These are phyloP conservation scores for Phytophthora ohioensis DNA, from an alignment of 352 stramenopile genomes.

Conservation along the genomic window DNA sequence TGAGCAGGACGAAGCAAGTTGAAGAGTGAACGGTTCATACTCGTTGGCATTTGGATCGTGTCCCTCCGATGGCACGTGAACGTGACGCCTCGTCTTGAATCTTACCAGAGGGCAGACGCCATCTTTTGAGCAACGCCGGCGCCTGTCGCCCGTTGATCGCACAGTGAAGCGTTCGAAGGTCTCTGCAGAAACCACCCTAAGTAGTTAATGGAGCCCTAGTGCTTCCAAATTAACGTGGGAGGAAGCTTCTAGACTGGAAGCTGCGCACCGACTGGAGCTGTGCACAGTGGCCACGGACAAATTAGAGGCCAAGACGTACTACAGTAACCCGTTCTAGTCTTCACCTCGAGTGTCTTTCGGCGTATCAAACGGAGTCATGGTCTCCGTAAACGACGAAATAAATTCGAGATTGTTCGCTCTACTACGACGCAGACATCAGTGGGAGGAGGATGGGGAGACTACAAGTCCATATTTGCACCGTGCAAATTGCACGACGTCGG, in stretches of 20 bases:
- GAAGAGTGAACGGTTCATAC: slow-evolving; percentile 5
- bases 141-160: too few relatives aligned
- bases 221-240: neutral
- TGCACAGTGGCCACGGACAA: neutral
- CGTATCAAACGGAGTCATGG: neutral
- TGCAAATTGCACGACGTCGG: neutral
- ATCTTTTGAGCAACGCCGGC: slow-evolving; percentile 8
- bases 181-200: neutral
- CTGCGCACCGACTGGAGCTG: slow-evolving; percentile 10
- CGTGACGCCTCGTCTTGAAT: slow-evolving; percentile 17
- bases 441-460: slow-evolving; percentile 9
- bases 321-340: too few relatives aligned
- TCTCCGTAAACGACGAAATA: neutral
- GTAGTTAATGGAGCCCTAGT: neutral
- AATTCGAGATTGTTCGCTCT: neutral
- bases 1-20: slow-evolving; percentile 14
- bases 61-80: slow-evolving; percentile 20
- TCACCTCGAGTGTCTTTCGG: neutral
- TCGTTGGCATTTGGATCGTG: slow-evolving; percentile 7
- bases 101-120: neutral
- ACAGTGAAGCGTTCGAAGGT: neutral
- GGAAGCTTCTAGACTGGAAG: neutral
- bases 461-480: slow-evolving; percentile 3
- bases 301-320: neutral
- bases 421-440: slow-evolving; percentile 19